Percentiles rank a stretch among this genome's conserved stretches.
Evolutionary conservation across 1,284 basidiomycete genomes (phyloP).

Genomic region (Mycena sp.): DNA sequence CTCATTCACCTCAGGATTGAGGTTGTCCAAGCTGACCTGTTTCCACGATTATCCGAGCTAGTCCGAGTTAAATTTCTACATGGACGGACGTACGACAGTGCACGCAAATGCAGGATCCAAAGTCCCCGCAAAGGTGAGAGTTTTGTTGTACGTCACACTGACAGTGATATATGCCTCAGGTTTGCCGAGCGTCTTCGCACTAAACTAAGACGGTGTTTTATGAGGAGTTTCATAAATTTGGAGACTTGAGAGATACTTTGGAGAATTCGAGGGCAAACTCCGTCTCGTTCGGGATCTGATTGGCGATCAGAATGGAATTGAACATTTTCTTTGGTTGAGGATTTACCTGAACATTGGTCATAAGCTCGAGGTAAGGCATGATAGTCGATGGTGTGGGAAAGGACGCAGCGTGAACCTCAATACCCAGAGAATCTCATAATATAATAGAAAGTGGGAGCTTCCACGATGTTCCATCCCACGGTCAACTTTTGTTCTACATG

Average conservation of each 20-base stretch:
- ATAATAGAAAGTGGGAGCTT: too few relatives aligned
- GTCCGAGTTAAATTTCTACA: not conserved
- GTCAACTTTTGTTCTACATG: too few relatives aligned
- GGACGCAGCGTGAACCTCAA: not conserved
- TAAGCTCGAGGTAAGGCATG: slow-evolving; percentile 66
- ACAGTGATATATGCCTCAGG: slow-evolving; percentile 27
- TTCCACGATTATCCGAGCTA: not conserved
- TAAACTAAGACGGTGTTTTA: not conserved
- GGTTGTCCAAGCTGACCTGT: slow-evolving; percentile 66
- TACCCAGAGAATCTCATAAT: too few relatives aligned
- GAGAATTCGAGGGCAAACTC: slow-evolving; percentile 24
- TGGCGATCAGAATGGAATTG: not conserved
- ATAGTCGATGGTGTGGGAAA: slow-evolving; percentile 27
- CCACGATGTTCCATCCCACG: too few relatives aligned
- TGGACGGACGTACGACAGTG: slow-evolving; percentile 9
- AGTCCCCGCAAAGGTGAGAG: slow-evolving; percentile 29
- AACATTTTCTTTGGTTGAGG: too few relatives aligned
- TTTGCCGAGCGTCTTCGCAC: slow-evolving; percentile 22
- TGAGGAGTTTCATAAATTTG: too few relatives aligned
- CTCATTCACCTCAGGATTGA: slow-evolving; percentile 57
- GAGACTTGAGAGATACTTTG: slow-evolving; percentile 11
- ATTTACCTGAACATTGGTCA: slow-evolving; percentile 66
- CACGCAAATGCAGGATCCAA: slow-evolving; percentile 26
- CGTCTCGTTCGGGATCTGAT: slow-evolving; percentile 12
- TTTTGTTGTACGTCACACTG: slow-evolving; percentile 17